A percentile compares a stretch with the other conserved stretches of the same genome.
Conservation (phyloP, 345 rosid genomes). For the Aegle marmelos region DNA sequence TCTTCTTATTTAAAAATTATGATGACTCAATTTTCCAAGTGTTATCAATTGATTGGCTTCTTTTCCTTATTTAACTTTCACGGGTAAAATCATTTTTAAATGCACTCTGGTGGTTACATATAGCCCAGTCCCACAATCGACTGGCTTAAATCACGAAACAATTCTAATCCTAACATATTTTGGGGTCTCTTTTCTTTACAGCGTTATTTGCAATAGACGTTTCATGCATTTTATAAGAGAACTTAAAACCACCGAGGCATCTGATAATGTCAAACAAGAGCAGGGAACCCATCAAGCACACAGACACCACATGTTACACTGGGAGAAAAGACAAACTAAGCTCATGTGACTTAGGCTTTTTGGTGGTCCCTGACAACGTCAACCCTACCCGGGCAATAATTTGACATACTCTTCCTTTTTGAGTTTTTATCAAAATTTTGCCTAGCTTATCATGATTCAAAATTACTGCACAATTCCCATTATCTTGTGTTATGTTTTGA, state of each 20-base stretch:
- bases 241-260: background rate
- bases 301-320: slow-evolving; percentile 11
- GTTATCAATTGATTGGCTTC: background rate
- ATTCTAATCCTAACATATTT: background rate
- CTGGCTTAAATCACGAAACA: background rate
- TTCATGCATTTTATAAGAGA: background rate
- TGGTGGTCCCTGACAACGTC: slow-evolving; percentile 13
- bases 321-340: slow-evolving; percentile 21
- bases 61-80: background rate
- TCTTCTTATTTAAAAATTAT: too few species aligned
- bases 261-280: background rate
- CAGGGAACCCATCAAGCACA: background rate
- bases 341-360: slow-evolving; percentile 20
- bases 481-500: too few species aligned
- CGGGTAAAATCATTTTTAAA: background rate
- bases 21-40: background rate
- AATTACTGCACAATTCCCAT: background rate
- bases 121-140: background rate
- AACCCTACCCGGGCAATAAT: background rate
- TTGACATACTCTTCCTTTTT: background rate
- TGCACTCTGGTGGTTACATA: background rate
- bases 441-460: background rate
- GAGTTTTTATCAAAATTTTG: background rate
- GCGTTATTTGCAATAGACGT: background rate
- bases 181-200: background rate